Evolutionary conservation across 2,329 filamentous ascomycete genomes (phyloP).

Genomic region (Xylariaceae sp.): DNA sequence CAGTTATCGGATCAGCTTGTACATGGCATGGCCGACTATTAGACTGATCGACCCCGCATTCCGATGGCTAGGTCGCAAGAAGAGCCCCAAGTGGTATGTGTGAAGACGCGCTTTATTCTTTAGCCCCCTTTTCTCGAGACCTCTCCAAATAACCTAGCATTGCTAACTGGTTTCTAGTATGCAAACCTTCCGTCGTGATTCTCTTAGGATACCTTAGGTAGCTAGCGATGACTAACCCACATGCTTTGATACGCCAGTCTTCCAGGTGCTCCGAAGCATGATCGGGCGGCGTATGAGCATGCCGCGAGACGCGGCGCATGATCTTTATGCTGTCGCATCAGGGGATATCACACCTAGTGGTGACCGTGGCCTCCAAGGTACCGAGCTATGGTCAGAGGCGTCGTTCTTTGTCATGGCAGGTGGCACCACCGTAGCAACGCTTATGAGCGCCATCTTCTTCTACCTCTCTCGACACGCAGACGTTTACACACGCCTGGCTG

Average conservation of each 20-base stretch:
- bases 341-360: constrained; percentile 9
- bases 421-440: constrained; percentile 8
- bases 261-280: constrained; percentile 11
- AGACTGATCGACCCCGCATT: constrained; percentile 9
- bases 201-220: too few species aligned
- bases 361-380: constrained; percentile 6
- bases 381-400: constrained; percentile 18
- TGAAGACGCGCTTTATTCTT: too few species aligned
- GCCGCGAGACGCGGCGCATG: constrained; percentile 8
- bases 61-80: constrained; percentile 10
- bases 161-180: too few species aligned
- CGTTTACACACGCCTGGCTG: constrained; percentile 10
- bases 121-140: too few species aligned
- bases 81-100: constrained; percentile 8
- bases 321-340: constrained; percentile 18
- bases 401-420: constrained; percentile 17
- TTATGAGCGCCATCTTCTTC: constrained; percentile 19
- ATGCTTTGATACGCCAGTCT: too few species aligned
- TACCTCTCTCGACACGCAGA: constrained; percentile 4
- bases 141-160: too few species aligned
- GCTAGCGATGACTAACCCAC: too few species aligned
- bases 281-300: constrained; percentile 14
- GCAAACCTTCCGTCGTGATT: too few species aligned
- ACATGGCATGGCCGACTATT: constrained; percentile 13
- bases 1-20: constrained; percentile 7